Evolutionary conservation across 2,329 filamentous ascomycete species (phyloP), one percentile per base, ranked within the genome.

Genomic region (Aspergillus intermedius): DNA sequence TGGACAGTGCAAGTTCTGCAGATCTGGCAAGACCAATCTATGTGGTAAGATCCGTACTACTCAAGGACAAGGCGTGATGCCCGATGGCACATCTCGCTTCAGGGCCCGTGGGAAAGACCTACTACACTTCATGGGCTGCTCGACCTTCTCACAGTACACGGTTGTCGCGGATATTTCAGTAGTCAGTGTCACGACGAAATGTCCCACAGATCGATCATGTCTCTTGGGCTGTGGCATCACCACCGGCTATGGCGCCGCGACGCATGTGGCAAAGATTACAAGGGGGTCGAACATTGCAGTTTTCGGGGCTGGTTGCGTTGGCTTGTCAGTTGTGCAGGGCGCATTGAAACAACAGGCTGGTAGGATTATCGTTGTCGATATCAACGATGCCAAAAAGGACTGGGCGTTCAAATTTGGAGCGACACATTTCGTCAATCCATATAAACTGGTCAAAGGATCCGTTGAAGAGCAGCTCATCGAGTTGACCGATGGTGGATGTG

Each of bases 1-100:
- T 78, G 79, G 82, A 60, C 91, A 97, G 73, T 98, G 93, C 84
- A 97, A 97, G 78, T 97, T 97, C 81, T 98, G 93, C 86, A 93
- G 88, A 74, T 97, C 91, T 37, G 93, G 91, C 76, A 98, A 98
- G 84, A 97, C 91, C 65, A 95, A 97, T 75, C 86, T 97, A 50
- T 97, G 91, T 76, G 93, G 93, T 71, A 97, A 97, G 83, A 98
- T 98, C 73, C 86, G 93, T 63, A 88, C 89, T 42, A 97, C 93
- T 39, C 93, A 98, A 76, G 93, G 93, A 63, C 87, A 84, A 73
- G 93, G 93, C 66, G 82, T 96, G 60, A 95, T 98, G 91, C 93
- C 93, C 49, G 93, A 98, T 71, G 91, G 91, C 63, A 97, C 91
- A 57, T 86, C 87, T 49, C 87, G 93, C 63, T 96, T 97, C 83